These are phyloP conservation scores for Penicillium antarcticum DNA, from an alignment of 495 filamentous ascomycete species.

Conservation along the genomic window DNA sequence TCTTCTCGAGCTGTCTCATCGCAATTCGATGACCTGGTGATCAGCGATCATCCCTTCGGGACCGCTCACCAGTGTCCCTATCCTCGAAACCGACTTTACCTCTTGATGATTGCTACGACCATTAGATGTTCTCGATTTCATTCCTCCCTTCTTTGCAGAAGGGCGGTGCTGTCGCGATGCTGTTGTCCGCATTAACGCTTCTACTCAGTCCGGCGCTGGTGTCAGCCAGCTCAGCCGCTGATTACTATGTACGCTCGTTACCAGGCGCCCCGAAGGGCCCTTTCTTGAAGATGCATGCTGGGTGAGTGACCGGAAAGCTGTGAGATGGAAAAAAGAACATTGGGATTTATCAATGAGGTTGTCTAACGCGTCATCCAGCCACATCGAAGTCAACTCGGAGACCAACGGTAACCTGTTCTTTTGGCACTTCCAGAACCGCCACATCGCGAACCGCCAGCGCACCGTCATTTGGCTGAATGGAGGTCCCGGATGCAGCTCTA, in stretches of 20 bases:
- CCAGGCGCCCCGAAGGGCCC: constrained; percentile 83
- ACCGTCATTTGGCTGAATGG: constrained; percentile 98
- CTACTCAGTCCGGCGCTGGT: constrained; percentile 21
- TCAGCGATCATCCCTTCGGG: constrained; percentile 13
- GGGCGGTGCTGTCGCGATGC: constrained; percentile 14
- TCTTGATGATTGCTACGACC: constrained; percentile 1
- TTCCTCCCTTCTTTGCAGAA: constrained; percentile 13
- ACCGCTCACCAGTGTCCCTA: not conserved
- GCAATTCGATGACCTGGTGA: constrained; percentile 18
- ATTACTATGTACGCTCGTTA: constrained; percentile 83
- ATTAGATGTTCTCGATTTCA: constrained; percentile 20
- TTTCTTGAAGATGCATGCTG: constrained; percentile 94
- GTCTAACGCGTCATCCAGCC: constrained; percentile 52
- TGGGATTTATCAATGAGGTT: not conserved
- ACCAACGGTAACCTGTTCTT: constrained; percentile 94
- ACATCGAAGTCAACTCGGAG: constrained; percentile 81
- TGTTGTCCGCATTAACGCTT: constrained; percentile 28
- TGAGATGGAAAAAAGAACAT: too few relatives aligned
- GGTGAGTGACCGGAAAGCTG: constrained; percentile 54
- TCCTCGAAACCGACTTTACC: not conserved
- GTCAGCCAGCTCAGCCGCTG: constrained; percentile 62
- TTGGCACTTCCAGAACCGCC: constrained; percentile 94
- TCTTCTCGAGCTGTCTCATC: constrained; percentile 12
- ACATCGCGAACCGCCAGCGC: constrained; percentile 87
- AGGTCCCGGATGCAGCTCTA: constrained; percentile 92